These are phyloP conservation scores for Mycena capillaripes DNA, from an alignment of 768 basidiomycete species.

Conservation along the genomic window DNA sequence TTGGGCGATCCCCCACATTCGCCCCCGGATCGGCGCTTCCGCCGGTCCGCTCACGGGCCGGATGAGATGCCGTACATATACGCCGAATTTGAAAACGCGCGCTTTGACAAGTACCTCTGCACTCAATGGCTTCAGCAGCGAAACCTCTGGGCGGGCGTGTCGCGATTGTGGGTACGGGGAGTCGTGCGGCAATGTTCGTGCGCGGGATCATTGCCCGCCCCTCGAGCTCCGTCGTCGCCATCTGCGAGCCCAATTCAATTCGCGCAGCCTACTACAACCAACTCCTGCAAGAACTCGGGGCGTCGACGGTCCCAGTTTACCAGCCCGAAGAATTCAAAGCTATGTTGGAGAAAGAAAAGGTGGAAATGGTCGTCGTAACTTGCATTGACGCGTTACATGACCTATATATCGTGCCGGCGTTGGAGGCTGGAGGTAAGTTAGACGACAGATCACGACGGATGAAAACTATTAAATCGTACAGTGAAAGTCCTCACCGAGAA, in stretches of 20 bases:
- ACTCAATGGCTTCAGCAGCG: constrained; percentile 39
- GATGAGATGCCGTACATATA: too few species aligned
- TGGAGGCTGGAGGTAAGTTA: constrained; percentile 55
- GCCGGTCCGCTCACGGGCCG: too few species aligned
- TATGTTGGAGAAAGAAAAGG: constrained; percentile 61
- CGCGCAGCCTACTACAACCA: constrained; percentile 62
- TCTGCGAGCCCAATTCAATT: constrained; percentile 63
- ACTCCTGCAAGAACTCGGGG: constrained; percentile 54
- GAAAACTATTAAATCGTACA: constrained; percentile 28
- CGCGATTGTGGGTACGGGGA: constrained; percentile 59
- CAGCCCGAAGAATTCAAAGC: constrained; percentile 55
- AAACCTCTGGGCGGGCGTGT: constrained; percentile 52
- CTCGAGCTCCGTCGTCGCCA: constrained; percentile 54
- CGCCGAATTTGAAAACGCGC: too few species aligned
- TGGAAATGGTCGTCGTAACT: constrained; percentile 64
- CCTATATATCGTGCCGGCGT: constrained; percentile 59
- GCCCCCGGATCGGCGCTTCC: too few species aligned
- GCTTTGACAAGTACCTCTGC: neutral
- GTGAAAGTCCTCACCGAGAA: constrained; percentile 67
- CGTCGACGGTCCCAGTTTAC: constrained; percentile 54
- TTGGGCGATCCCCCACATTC: too few species aligned
- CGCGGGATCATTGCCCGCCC: constrained; percentile 61
- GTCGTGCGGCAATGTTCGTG: constrained; percentile 60
- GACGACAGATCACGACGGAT: neutral
- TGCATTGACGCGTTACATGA: constrained; percentile 65